Evolutionary conservation across 352 stramenopile genomes (phyloP), one percentile per base, ranked within the genome.

Genomic region (Elongisporangium prolatum): DNA sequence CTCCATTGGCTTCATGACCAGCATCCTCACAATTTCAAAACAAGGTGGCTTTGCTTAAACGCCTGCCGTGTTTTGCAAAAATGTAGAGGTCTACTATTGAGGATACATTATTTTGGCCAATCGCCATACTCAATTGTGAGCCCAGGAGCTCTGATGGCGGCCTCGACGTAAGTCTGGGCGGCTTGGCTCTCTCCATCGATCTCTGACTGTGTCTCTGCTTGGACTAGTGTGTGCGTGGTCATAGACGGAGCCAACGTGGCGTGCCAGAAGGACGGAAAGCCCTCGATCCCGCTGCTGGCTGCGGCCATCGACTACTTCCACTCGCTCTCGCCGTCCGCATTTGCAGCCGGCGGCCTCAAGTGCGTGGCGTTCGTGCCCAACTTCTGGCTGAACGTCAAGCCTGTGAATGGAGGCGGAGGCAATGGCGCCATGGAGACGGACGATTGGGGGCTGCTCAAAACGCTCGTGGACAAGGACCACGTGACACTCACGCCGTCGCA

Each of bases 401-500:
- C 70, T 28, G 37, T 64, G 18, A 56, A 48, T 14, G 60, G 48
- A 1, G 51, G 56, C 47, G 64, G 60, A n/a, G 68, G 77, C 57
- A 84, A 77, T 20, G 68, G 61, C 10, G 61, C 69, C 0, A 78
- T 89, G 50, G 62, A 74, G n/a, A 72, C 67, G 3, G 68, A 86
- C 17, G 74, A 89, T 55, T 75, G 62, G 66, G 57, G 52, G 6
- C 59, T 87, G 25, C 71, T 95, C 3, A 56, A 71, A 22, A 50
- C 64, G 6, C 61, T 95, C 40, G 80, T 93, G 21, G 71, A 84
- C 18, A 66, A 89, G 50, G 74, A 89, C 54, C 63, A 74, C 28
- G 80, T 92, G 21, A 77, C 89, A 28, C 74, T 92, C 38, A 93
- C 83, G n/a, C 85, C 83, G 28, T 89, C 85, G 9, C 85, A 88